A percentile compares a stretch with the other conserved stretches of the same genome.
Evolutionary conservation across 805 yeast species (phyloP).

Genomic region (Saturnispora silvae): DNA sequence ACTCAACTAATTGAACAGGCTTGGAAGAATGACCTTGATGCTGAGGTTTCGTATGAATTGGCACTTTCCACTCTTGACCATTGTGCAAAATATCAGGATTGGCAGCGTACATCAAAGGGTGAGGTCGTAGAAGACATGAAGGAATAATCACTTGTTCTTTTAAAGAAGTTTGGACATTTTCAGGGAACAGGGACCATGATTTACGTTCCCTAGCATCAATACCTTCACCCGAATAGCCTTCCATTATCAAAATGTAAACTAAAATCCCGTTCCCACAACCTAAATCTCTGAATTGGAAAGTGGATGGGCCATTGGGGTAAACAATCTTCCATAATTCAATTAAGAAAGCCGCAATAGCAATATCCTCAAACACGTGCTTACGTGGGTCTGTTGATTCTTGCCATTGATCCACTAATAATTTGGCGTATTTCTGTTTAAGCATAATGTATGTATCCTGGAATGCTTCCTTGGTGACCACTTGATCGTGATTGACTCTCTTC

Average conservation of each 20-base stretch:
- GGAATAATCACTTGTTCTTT: slow-evolving; percentile 82
- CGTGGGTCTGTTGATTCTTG: slow-evolving; percentile 90
- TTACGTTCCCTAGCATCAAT: slow-evolving; percentile 85
- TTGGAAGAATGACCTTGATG: slow-evolving; percentile 16
- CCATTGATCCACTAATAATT: slow-evolving; percentile 69
- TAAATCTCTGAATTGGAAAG: slow-evolving; percentile 70
- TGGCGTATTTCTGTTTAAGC: slow-evolving; percentile 75
- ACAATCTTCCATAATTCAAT: slow-evolving; percentile 72
- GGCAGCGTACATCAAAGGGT: slow-evolving; percentile 44
- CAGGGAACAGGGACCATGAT: slow-evolving; percentile 74
- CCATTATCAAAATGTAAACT: slow-evolving; percentile 62
- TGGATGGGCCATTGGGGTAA: slow-evolving; percentile 25
- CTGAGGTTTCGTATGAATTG: slow-evolving; percentile 24
- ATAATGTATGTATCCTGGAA: slow-evolving; percentile 77
- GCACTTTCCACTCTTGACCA: slow-evolving; percentile 50
- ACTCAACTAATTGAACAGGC: slow-evolving; percentile 38
- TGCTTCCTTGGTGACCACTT: slow-evolving; percentile 67
- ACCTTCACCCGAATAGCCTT: slow-evolving; percentile 77
- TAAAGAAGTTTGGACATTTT: slow-evolving; percentile 44
- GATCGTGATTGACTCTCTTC: slow-evolving; percentile 81
- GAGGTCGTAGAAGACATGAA: slow-evolving; percentile 55
- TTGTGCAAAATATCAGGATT: slow-evolving; percentile 50
- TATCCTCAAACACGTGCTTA: slow-evolving; percentile 93
- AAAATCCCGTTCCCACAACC: slow-evolving; percentile 94
- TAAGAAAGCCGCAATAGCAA: slow-evolving; percentile 89